Conservation (phyloP, 345 rosid genomes). For the Eucalyptus sideroxylon region DNA sequence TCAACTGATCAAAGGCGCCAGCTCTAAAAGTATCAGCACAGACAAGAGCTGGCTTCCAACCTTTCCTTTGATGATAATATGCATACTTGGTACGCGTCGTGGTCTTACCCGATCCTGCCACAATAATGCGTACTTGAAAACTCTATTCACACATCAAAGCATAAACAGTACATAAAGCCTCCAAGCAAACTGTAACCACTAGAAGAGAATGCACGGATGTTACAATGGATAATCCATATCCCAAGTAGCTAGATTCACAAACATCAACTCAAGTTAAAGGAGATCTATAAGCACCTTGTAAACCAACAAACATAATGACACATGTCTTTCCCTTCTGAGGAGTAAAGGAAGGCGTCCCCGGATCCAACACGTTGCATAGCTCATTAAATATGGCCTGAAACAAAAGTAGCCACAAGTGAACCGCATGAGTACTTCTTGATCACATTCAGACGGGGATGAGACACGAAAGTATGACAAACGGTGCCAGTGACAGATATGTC, state of each 20-base stretch:
- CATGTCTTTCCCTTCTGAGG: slow-evolving; percentile 75
- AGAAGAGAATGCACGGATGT: background rate
- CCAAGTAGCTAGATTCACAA: background rate
- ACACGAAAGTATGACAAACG: background rate
- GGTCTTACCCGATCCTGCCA: slow-evolving; percentile 79
- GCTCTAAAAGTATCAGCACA: slow-evolving; percentile 94
- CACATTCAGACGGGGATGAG: background rate
- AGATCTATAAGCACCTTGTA: slow-evolving; percentile 41
- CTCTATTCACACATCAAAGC: background rate
- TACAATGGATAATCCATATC: background rate
- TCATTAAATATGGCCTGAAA: slow-evolving; percentile 75
- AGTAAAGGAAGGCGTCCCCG: slow-evolving; percentile 74
- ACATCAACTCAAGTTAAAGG: background rate
- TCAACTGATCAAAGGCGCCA: slow-evolving; percentile 82
- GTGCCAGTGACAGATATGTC: background rate
- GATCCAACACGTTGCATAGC: slow-evolving; percentile 80
- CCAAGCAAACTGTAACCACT: background rate
- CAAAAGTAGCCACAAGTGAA: background rate
- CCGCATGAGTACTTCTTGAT: background rate
- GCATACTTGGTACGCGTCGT: slow-evolving; percentile 81
- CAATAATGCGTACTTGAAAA: background rate
- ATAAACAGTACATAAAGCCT: background rate
- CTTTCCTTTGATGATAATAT: slow-evolving; percentile 73
- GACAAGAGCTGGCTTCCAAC: slow-evolving; percentile 76
- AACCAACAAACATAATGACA: slow-evolving; percentile 81